Evolutionary conservation across 2,329 filamentous ascomycete genomes (phyloP).

Genomic region (Herpotrichia juniperi): DNA sequence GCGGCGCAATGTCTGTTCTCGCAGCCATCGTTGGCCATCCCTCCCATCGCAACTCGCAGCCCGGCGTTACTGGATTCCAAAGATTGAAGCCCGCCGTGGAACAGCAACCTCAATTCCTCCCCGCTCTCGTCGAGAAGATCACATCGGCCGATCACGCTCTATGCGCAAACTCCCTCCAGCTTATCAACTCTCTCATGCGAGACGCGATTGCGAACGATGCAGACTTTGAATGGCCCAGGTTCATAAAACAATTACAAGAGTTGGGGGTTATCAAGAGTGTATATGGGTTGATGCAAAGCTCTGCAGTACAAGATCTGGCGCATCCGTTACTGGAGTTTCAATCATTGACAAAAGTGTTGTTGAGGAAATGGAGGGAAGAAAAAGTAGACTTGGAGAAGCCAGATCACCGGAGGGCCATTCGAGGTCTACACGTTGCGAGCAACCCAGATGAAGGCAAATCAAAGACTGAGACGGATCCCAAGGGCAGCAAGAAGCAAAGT

Average conservation of each 20-base stretch:
- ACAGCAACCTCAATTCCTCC: constrained; percentile 90
- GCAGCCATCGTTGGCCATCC: constrained; percentile 92
- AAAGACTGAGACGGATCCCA: constrained; percentile 47
- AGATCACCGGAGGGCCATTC: constrained; percentile 86
- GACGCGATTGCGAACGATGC: constrained; percentile 82
- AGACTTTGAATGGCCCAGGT: constrained; percentile 89
- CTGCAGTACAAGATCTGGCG: constrained; percentile 85
- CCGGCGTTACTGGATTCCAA: constrained; percentile 81
- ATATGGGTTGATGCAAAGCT: constrained; percentile 90
- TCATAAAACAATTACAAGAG: constrained; percentile 92
- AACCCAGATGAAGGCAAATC: constrained; percentile 65
- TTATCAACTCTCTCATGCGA: constrained; percentile 93
- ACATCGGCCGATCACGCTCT: constrained; percentile 94
- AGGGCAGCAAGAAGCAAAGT: constrained; percentile 73
- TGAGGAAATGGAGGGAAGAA: constrained; percentile 88
- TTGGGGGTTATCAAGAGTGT: constrained; percentile 91
- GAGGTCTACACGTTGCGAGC: constrained; percentile 83
- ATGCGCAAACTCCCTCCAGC: constrained; percentile 91
- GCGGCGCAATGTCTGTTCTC: constrained; percentile 95
- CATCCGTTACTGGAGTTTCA: constrained; percentile 94
- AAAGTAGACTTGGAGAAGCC: constrained; percentile 82
- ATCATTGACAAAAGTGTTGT: constrained; percentile 82
- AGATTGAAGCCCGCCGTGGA: constrained; percentile 91
- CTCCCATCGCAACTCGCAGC: constrained; percentile 60
- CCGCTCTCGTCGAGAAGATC: constrained; percentile 88